phyloP scores from a whole-genome alignment of 129 eudicot genomes.

The Erigeron canadensis region DNA sequence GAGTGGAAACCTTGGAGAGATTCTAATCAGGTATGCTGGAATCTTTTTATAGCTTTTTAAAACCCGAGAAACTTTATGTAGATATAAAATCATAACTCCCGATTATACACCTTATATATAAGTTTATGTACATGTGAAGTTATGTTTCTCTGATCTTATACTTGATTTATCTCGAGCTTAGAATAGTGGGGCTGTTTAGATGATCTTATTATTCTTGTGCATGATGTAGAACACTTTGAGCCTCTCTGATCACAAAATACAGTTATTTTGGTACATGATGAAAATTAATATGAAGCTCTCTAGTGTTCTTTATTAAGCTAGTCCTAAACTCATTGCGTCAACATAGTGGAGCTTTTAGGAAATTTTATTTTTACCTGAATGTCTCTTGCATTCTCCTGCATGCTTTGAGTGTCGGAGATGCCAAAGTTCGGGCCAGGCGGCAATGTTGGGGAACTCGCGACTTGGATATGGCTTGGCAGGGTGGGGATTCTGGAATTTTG shows the following conservation, averaged over 20 bases:
- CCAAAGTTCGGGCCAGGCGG: too few relatives aligned
- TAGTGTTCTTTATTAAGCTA: neutral
- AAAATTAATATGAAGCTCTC: neutral
- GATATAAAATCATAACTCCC: too few relatives aligned
- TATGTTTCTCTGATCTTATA: neutral
- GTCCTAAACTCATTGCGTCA: neutral
- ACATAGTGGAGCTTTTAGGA: neutral
- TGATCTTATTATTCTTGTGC: neutral
- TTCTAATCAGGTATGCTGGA: constrained; percentile 68
- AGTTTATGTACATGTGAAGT: neutral
- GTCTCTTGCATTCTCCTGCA: neutral
- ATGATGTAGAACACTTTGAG: constrained; percentile 2
- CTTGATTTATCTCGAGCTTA: neutral
- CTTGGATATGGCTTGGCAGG: too few relatives aligned
- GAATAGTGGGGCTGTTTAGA: neutral
- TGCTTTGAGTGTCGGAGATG: too few relatives aligned
- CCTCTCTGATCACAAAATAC: neutral
- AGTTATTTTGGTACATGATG: neutral
- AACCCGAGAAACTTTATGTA: neutral
- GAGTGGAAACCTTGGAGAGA: constrained; percentile 85
- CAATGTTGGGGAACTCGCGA: too few relatives aligned
- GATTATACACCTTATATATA: too few relatives aligned
- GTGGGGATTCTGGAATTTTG: too few relatives aligned
- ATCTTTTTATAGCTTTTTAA: neutral
- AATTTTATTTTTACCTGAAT: neutral